A percentile compares a stretch with the other conserved stretches of the same genome.
Evolutionary conservation across 208 protist species (phyloP).

Genomic region (Crithidia expoeki): DNA sequence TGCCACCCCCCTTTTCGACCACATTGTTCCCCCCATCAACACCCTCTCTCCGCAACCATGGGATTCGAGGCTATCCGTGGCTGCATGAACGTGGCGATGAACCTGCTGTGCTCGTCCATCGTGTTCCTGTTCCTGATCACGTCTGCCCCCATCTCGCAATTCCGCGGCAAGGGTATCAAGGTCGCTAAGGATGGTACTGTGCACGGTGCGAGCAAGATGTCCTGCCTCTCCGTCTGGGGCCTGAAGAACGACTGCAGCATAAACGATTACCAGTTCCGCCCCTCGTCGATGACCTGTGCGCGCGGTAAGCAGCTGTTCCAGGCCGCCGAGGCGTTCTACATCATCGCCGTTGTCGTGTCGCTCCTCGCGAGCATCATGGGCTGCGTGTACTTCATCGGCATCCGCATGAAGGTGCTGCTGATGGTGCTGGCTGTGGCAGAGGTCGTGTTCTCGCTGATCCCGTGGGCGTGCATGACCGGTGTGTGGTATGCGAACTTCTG

Average conservation of each 20-base stretch:
- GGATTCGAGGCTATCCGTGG: conserved; percentile 51
- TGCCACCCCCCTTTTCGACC: not conserved
- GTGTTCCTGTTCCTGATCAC: conserved; percentile 57
- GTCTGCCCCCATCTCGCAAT: conserved; percentile 60
- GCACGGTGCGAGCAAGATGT: conserved; percentile 33
- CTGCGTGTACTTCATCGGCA: conserved; percentile 39
- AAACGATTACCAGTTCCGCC: conserved; percentile 31
- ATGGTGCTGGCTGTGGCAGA: conserved; percentile 32
- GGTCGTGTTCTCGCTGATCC: conserved; percentile 41
- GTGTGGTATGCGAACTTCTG: conserved; percentile 46
- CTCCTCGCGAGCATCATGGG: conserved; percentile 33
- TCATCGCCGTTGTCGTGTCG: conserved; percentile 56
- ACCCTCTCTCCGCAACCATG: conserved; percentile 40
- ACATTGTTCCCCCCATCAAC: not conserved
- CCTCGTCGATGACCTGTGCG: conserved; percentile 17
- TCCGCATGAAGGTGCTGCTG: conserved; percentile 27
- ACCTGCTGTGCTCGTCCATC: conserved; percentile 52
- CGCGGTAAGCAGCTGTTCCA: conserved; percentile 49
- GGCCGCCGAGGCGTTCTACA: conserved; percentile 57
- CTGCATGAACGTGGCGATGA: conserved; percentile 39
- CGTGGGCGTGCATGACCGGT: conserved; percentile 62
- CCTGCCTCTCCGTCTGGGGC: conserved; percentile 63
- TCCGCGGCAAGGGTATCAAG: conserved; percentile 42
- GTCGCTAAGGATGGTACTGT: not conserved
- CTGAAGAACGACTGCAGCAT: conserved; percentile 52